A percentile compares a stretch with the other conserved stretches of the same genome.
These are phyloP conservation scores for Dioszegia crocea DNA, from an alignment of 768 basidiomycete species.

Conservation along the genomic window DNA sequence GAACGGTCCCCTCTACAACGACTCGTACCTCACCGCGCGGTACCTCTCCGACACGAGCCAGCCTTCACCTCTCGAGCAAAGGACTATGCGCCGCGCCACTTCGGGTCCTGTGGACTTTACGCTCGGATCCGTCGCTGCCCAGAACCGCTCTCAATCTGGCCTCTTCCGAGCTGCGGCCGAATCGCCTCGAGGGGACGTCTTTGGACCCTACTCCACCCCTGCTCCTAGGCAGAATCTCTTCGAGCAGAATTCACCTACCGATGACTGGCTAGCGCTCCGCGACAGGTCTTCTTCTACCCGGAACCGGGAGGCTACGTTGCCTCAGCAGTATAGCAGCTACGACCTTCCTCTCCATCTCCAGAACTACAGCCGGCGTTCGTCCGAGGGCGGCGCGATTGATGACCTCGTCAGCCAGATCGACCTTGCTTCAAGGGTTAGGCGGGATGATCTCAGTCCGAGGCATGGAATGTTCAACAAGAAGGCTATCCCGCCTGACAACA, in stretches of 20 bases:
- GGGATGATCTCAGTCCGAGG: background rate
- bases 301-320: background rate
- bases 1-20: slow-evolving; percentile 4
- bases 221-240: background rate
- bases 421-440: background rate
- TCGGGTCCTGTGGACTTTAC: slow-evolving; percentile 7
- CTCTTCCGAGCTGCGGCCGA: background rate
- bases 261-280: slow-evolving; percentile 3
- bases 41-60: slow-evolving; percentile 6
- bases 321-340: background rate
- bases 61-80: background rate
- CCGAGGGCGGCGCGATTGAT: slow-evolving; percentile 23
- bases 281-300: background rate
- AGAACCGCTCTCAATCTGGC: background rate
- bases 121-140: slow-evolving; percentile 1
- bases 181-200: background rate
- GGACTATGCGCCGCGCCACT: background rate
- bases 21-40: slow-evolving; percentile 8
- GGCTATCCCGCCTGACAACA: slow-evolving; percentile 19
- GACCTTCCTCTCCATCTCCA: slow-evolving; percentile 13
- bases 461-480: slow-evolving; percentile 4
- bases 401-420: slow-evolving; percentile 14
- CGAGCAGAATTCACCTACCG: slow-evolving; percentile 4
- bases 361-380: slow-evolving; percentile 15
- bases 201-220: slow-evolving; percentile 4